These are phyloP conservation scores for Ligustrum vulgare DNA, from an alignment of 257 asterid species.

Conservation along the genomic window DNA sequence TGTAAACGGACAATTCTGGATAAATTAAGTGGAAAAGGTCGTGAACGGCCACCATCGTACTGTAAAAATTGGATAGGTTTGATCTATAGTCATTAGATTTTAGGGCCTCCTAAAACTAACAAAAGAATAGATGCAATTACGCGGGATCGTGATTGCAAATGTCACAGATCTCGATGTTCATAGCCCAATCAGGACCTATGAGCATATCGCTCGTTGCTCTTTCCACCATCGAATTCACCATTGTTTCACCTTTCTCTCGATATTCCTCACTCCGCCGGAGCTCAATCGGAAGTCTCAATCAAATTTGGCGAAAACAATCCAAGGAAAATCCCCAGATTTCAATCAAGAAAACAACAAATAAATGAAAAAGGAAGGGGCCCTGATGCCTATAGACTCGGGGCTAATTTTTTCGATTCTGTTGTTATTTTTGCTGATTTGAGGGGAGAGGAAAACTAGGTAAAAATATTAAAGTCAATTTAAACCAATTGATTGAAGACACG, in stretches of 20 bases:
- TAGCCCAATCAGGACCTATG: slow-evolving; percentile 99
- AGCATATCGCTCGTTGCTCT: slow-evolving; percentile 96
- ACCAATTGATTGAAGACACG: slow-evolving; percentile 33
- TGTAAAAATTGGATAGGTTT: too few species aligned
- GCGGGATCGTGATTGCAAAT: slow-evolving; percentile 94
- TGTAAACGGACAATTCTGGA: neutral
- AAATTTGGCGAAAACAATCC: slow-evolving; percentile 18
- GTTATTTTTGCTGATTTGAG: slow-evolving; percentile 31
- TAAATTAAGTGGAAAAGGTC: neutral
- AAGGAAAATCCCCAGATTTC: slow-evolving; percentile 12
- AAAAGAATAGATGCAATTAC: slow-evolving; percentile 44
- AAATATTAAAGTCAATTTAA: slow-evolving; percentile 15
- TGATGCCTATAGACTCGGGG: slow-evolving; percentile 11
- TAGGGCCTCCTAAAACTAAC: too few species aligned
- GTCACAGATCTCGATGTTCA: slow-evolving; percentile 98
- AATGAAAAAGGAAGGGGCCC: neutral
- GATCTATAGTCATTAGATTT: too few species aligned
- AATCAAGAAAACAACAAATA: slow-evolving; percentile 6
- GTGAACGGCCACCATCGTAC: too few species aligned
- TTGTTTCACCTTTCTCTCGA: slow-evolving; percentile 35
- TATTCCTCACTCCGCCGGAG: slow-evolving; percentile 20
- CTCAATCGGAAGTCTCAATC: slow-evolving; percentile 13
- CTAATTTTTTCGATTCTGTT: slow-evolving; percentile 34
- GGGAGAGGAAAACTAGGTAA: slow-evolving; percentile 16
- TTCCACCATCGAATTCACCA: slow-evolving; percentile 95